Evolutionary conservation across 352 stramenopile species (phyloP), one percentile per base, ranked within the genome.

Genomic region (Globisporangium uncinulatum): DNA sequence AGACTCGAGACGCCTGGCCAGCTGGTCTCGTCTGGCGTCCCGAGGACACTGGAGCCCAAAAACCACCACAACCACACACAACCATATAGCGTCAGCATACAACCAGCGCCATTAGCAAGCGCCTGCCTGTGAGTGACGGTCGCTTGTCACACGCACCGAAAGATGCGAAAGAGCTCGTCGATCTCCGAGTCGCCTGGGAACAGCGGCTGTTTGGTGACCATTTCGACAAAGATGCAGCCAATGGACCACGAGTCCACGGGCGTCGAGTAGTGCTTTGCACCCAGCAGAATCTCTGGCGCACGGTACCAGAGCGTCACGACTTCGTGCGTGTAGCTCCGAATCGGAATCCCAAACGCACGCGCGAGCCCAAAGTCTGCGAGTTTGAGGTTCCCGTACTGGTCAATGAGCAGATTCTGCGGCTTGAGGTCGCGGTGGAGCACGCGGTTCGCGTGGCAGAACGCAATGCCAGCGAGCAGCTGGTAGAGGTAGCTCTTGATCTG

Each of bases 81-180:
- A n/a, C n/a, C n/a, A n/a, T n/a, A n/a, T n/a, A n/a, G n/a, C n/a
- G n/a, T n/a, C n/a, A n/a, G n/a, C n/a, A n/a, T n/a, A n/a, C n/a
- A n/a, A n/a, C n/a, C n/a, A n/a, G n/a, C n/a, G n/a, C n/a, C n/a
- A n/a, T n/a, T n/a, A n/a, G n/a, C n/a, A n/a, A n/a, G n/a, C n/a
- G n/a, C n/a, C n/a, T n/a, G n/a, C n/a, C n/a, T n/a, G n/a, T 50
- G 13, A 50, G 20, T 11, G 5, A 17, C 17, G 10, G 14, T 21
- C 42, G 7, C 7, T 20, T 20, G 11, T 17, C 10, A 37, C 17
- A 65, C 64, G 73, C 71, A 74, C 70, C 82, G 76, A 71, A 99
- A 99, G 57, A 99, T 99, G 47, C 98, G 97, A 72, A 98, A 99
- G 29, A 99, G 75, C 67, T 99, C 94, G 69, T 99, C 97, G 69